Conservation (phyloP, 2,329 filamentous ascomycete genomes). For the Alternaria dauci region DNA sequence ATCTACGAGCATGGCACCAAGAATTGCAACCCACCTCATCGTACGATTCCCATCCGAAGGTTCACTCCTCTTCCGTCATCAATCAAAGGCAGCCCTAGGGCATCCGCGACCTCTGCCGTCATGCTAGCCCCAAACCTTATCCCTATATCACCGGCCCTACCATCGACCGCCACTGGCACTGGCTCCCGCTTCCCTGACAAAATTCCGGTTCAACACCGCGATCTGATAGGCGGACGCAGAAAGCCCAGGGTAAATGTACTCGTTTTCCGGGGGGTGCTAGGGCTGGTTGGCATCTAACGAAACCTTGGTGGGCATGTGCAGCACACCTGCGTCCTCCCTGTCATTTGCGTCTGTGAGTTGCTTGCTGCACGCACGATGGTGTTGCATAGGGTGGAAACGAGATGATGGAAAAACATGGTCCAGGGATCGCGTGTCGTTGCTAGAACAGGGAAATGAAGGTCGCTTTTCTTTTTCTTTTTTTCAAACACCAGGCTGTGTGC, state of each 20-base stretch:
- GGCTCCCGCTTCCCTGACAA: background rate
- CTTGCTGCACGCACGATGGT: background rate
- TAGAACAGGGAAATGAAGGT: background rate
- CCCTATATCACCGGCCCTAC: slow-evolving; percentile 1
- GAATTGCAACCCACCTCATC: background rate
- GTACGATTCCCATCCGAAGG: background rate
- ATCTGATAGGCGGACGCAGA: background rate
- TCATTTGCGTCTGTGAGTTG: slow-evolving; percentile 3
- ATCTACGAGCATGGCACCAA: background rate
- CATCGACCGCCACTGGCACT: background rate
- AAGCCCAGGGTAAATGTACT: slow-evolving; percentile 4
- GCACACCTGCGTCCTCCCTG: slow-evolving; percentile 3
- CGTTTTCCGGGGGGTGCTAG: background rate
- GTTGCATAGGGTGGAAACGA: slow-evolving; percentile 2
- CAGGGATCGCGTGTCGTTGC: background rate
- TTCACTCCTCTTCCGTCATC: background rate
- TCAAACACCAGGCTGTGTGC: background rate
- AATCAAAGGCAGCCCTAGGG: background rate
- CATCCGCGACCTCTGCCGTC: background rate
- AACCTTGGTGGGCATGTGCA: background rate
- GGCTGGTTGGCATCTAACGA: background rate
- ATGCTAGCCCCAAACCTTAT: background rate
- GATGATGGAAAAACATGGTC: background rate
- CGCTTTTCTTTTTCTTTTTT: background rate
- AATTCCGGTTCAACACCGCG: background rate